Percentiles rank a stretch among this genome's conserved stretches.
phyloP scores from a whole-genome alignment of 345 rosid genomes.

The Murraya koenigii region DNA sequence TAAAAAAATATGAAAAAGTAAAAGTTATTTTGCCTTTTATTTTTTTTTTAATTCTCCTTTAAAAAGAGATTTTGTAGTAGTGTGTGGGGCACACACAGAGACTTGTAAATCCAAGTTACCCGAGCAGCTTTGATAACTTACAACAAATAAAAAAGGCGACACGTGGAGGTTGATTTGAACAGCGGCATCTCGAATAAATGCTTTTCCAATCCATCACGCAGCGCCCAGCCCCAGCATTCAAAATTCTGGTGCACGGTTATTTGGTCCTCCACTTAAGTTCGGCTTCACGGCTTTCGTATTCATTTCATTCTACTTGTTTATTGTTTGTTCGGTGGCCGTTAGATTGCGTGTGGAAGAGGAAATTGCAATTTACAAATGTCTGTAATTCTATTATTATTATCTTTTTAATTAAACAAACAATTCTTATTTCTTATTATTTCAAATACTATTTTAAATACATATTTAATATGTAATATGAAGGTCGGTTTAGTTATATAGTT shows the following conservation, averaged over 20 bases:
- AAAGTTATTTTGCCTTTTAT: slow-evolving; percentile 9
- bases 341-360: background rate
- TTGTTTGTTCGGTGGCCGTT: background rate
- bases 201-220: slow-evolving; percentile 19
- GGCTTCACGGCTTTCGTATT: slow-evolving; percentile 19
- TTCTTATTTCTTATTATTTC: no score
- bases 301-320: no score
- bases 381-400: no score
- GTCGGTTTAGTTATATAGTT: no score
- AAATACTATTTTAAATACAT: no score
- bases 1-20: background rate
- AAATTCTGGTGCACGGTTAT: slow-evolving; percentile 10
- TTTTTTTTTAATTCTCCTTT: background rate
- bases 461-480: no score
- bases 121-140: background rate
- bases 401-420: no score
- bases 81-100: background rate
- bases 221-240: slow-evolving; percentile 19
- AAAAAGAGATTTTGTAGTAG: background rate
- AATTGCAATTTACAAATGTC: no score
- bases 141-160: background rate
- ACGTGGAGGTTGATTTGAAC: slow-evolving; percentile 10
- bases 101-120: slow-evolving; percentile 4
- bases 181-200: slow-evolving; percentile 13
- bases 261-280: background rate